Conservation (phyloP, 768 basidiomycete genomes). For the Leccinum disarticulatum region DNA sequence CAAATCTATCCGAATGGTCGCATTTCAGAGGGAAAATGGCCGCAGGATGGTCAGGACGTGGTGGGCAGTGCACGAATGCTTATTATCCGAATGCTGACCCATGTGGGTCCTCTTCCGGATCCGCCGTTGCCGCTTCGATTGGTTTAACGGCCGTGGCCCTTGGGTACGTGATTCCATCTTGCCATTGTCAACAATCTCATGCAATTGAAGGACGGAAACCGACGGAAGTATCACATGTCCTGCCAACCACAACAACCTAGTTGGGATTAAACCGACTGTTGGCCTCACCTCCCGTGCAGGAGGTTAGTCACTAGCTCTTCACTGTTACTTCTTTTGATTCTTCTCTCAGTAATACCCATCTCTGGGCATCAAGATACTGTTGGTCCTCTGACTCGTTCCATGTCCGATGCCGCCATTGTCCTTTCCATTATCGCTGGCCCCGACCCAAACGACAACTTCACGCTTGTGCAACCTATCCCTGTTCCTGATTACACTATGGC, state of each 20-base stretch:
- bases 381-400: slow-evolving; percentile 53
- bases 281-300: slow-evolving; percentile 60
- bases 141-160: slow-evolving; percentile 48
- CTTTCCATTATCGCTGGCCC: slow-evolving; percentile 56
- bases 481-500: slow-evolving; percentile 60
- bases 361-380: slow-evolving; percentile 58
- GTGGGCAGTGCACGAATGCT: slow-evolving; percentile 49
- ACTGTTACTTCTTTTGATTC: background rate
- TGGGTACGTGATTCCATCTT: slow-evolving; percentile 23
- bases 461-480: slow-evolving; percentile 47
- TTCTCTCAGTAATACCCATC: slow-evolving; percentile 52
- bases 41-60: slow-evolving; percentile 56
- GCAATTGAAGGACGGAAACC: slow-evolving; percentile 39
- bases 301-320: slow-evolving; percentile 34
- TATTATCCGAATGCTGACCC: slow-evolving; percentile 54
- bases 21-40: slow-evolving; percentile 46
- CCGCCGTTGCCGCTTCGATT: slow-evolving; percentile 53
- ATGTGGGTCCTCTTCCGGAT: slow-evolving; percentile 59
- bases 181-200: background rate
- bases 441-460: slow-evolving; percentile 56
- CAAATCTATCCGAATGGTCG: slow-evolving; percentile 56
- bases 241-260: slow-evolving; percentile 52
- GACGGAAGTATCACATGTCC: slow-evolving; percentile 58
- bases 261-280: slow-evolving; percentile 60
- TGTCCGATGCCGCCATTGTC: slow-evolving; percentile 55